Base-by-base conservation (phyloP, 148 eudicot genomes). In the Simmondsia chinensis region DNA sequence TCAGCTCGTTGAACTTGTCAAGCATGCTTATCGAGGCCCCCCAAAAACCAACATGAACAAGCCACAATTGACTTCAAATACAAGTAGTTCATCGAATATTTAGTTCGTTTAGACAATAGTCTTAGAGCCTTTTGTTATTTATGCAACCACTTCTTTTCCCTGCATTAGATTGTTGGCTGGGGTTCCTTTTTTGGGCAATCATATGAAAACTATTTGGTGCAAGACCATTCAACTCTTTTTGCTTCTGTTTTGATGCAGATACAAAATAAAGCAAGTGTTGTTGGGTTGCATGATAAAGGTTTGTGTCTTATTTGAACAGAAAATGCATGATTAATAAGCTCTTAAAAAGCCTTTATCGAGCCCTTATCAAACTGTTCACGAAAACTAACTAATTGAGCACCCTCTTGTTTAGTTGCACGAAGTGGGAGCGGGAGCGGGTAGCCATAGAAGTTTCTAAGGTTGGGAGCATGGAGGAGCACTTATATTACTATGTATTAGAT, bases 201-300 rank as follows among this genome's bases (percentile, higher is more conserved):
- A 25, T 25, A 35, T 40, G 6, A 31, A 16, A n/a, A 39, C 17
- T 33, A 17, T 43, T 35, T 20, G 32, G 36, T 37, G 18, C 31
- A 15, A 19, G 21, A 47, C 12, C 10, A 3, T 22, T 13, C 28
- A 43, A 27, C 61, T 60, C n/a, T 43, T 12, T 16, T 44, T 26
- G 6, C 20, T 27, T 20, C 23, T 57, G 20, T 48, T 61, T 18
- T 47, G 28, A 26, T 53, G 65, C 94, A 88, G 96, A 61, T 88
- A 34, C 39, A 36, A 54, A 80, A 55, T 58, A 81, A 64, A 60
- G 58, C 83, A 38, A 60, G 66, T 35, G 45, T 83, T 47, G 69
- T 75, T 25, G 94, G 94, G 41, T 67, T 80, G 59, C 94, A 83
- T 50, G 96, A 87, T 66, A 87, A 87, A 80, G 86, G 94, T 80